Conservation (phyloP, 768 basidiomycete genomes). For the Lentinula sp. region DNA sequence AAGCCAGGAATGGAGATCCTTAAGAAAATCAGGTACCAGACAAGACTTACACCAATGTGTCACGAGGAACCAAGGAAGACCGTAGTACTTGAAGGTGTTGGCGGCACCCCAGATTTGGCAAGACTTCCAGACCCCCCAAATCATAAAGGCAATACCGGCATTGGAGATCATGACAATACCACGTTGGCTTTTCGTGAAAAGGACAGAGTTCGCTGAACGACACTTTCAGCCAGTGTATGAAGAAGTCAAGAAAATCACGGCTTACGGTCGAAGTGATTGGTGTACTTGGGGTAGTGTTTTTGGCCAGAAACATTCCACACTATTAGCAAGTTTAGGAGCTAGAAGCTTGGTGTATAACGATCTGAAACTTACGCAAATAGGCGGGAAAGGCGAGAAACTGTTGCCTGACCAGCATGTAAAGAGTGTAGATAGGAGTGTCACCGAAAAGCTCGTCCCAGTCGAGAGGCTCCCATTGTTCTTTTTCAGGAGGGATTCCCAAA, state of each 20-base stretch:
- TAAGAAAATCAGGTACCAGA: background rate
- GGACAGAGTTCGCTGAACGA: constrained; percentile 41
- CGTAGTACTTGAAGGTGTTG: constrained; percentile 42
- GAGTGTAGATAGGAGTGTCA: constrained; percentile 35
- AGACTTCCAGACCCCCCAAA: constrained; percentile 30
- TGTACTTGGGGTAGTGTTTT: constrained; percentile 51
- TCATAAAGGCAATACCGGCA: constrained; percentile 46
- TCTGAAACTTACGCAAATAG: constrained; percentile 27
- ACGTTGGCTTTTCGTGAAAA: constrained; percentile 49
- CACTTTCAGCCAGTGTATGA: constrained; percentile 16
- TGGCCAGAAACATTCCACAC: constrained; percentile 61
- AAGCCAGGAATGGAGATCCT: background rate
- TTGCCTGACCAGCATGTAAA: constrained; percentile 31
- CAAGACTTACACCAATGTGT: constrained; percentile 46
- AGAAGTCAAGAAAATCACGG: constrained; percentile 29
- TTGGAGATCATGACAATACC: constrained; percentile 51
- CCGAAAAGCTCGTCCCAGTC: constrained; percentile 33
- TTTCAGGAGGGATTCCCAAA: constrained; percentile 23
- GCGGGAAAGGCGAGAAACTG: constrained; percentile 38
- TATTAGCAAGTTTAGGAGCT: constrained; percentile 19
- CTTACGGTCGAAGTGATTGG: constrained; percentile 64
- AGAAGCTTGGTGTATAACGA: constrained; percentile 8
- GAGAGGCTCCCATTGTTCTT: constrained; percentile 10
- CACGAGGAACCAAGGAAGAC: constrained; percentile 49
- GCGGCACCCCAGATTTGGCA: constrained; percentile 29